These are phyloP conservation scores for Sphagnum contortum DNA, from an alignment of 225 moss, liverwort and hornwort genomes.

Conservation along the genomic window DNA sequence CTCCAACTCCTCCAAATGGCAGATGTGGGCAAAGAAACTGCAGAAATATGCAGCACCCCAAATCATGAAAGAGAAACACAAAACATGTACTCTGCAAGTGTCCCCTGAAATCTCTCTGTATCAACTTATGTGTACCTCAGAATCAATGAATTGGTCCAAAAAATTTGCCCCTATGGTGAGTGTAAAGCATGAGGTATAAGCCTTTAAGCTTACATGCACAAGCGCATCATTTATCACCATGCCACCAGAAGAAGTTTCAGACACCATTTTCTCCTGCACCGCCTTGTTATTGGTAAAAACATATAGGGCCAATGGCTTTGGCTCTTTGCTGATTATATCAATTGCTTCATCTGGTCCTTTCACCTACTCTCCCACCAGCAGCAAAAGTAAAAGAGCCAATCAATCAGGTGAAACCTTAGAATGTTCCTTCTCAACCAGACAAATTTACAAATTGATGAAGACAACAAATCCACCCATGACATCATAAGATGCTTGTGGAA, in stretches of 20 bases:
- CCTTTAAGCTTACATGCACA: constrained; percentile 14
- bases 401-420: too few species aligned
- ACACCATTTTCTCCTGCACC: constrained; percentile 17
- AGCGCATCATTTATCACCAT: constrained; percentile 29
- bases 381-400: too few species aligned
- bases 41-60: background rate
- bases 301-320: constrained; percentile 32
- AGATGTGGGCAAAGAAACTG: constrained; percentile 3
- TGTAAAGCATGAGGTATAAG: background rate
- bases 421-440: too few species aligned
- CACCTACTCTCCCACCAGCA: constrained; percentile 10
- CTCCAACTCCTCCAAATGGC: constrained; percentile 8
- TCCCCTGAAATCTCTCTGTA: too few species aligned
- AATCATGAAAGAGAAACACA: background rate
- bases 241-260: constrained; percentile 30
- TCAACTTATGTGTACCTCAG: background rate
- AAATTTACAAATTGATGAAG: too few species aligned
- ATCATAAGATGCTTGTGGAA: too few species aligned
- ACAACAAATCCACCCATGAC: too few species aligned
- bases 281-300: constrained; percentile 15
- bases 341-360: constrained; percentile 21
- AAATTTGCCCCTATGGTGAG: background rate
- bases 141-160: background rate
- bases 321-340: constrained; percentile 17
- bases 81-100: too few species aligned